A percentile compares a stretch with the other conserved stretches of the same genome.
phyloP scores from a whole-genome alignment of 2,329 filamentous ascomycete genomes.

The Fusarium burgessii region DNA sequence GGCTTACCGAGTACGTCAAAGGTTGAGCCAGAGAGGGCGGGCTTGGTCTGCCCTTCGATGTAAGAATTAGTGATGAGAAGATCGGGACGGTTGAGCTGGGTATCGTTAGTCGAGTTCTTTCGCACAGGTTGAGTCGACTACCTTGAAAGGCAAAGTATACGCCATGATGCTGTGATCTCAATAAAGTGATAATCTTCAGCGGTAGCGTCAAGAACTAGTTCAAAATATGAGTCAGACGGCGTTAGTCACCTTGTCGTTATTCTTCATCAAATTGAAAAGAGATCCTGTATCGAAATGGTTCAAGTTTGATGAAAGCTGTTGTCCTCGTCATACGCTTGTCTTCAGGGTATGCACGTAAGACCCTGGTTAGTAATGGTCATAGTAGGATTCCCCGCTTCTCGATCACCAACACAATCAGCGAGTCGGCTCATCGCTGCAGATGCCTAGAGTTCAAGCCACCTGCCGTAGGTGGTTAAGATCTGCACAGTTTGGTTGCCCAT shows the following conservation, averaged over 20 bases:
- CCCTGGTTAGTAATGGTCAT: constrained; percentile 13
- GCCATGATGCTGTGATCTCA: neutral
- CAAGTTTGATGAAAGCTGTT: neutral
- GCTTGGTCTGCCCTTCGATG: neutral
- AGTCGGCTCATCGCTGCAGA: constrained; percentile 5
- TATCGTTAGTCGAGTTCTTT: fast-evolving
- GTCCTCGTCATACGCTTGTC: neutral
- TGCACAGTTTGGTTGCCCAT: neutral
- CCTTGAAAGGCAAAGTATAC: neutral
- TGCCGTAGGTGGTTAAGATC: constrained; percentile 6
- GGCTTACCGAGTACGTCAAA: constrained; percentile 10
- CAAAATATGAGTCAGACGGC: too few relatives aligned
- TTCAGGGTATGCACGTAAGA: neutral
- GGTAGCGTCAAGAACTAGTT: neutral
- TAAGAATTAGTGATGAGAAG: constrained; percentile 9
- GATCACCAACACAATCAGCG: neutral
- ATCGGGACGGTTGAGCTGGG: constrained; percentile 6
- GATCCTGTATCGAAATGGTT: neutral
- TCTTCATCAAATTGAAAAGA: fast-evolving
- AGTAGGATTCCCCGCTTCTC: constrained; percentile 2
- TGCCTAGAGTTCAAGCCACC: neutral
- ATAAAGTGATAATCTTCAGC: fast-evolving
- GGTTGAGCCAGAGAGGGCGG: neutral
- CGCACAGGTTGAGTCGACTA: fast-evolving
- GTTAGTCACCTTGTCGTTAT: fast-evolving